These are phyloP conservation scores for Blastobotrys elegans DNA, from an alignment of 1,139 yeast genomes.

Conservation along the genomic window DNA sequence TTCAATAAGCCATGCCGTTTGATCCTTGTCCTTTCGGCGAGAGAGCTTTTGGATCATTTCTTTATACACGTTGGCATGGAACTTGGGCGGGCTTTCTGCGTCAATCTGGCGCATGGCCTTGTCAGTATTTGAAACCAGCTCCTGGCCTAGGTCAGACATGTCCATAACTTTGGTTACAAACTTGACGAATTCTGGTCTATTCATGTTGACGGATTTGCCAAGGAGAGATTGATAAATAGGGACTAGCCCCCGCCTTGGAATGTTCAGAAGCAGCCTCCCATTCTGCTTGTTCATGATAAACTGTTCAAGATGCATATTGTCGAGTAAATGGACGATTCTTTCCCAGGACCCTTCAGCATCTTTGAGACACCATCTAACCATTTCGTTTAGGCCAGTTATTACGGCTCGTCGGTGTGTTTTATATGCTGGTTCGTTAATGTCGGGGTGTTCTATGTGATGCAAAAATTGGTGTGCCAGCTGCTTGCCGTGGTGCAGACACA, in stretches of 20 bases:
- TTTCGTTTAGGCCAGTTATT: neutral
- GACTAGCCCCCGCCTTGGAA: neutral
- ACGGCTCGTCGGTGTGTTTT: neutral
- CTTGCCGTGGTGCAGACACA: neutral
- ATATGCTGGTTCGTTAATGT: neutral
- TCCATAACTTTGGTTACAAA: slow-evolving; percentile 16
- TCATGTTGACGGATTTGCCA: slow-evolving; percentile 18
- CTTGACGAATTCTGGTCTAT: slow-evolving; percentile 5
- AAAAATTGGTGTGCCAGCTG: slow-evolving; percentile 7
- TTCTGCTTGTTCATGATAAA: neutral
- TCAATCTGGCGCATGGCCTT: slow-evolving; percentile 12
- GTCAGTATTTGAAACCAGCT: slow-evolving; percentile 21
- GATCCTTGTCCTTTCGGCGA: slow-evolving; percentile 10
- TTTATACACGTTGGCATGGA: slow-evolving; percentile 16
- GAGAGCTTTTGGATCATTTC: slow-evolving; percentile 18
- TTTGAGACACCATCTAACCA: neutral
- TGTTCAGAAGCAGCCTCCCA: neutral
- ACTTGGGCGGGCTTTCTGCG: slow-evolving; percentile 10
- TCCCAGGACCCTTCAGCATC: neutral
- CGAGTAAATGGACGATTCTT: neutral
- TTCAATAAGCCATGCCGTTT: slow-evolving; percentile 21
- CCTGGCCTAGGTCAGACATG: slow-evolving; percentile 22
- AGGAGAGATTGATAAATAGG: slow-evolving; percentile 21
- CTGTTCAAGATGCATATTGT: neutral
- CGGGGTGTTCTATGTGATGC: slow-evolving; percentile 2